Evolutionary conservation across 2,329 filamentous ascomycete genomes (phyloP), one percentile per base, ranked within the genome.

Genomic region (Coniosporium tulheliwenetii): DNA sequence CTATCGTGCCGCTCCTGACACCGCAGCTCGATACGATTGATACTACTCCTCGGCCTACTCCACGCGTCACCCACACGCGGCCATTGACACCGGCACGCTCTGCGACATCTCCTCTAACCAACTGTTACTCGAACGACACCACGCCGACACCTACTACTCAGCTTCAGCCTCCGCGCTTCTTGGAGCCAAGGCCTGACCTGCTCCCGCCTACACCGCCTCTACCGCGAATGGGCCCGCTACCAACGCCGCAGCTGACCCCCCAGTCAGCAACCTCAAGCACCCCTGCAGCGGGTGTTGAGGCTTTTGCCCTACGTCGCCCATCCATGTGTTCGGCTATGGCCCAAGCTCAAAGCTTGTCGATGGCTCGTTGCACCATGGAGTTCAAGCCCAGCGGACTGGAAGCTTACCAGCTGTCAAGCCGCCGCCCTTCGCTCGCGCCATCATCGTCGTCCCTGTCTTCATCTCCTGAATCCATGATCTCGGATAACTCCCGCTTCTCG

Each of bases 401-500:
- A 50, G 62, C 64, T 13, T 67, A 67, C 46, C 65, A 62, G 47
- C 55, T 58, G 44, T 53, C 56, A n/a, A 60, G 57, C 39, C 59
- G 65, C 46, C 66, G 56, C 48, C 62, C 56, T 44, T 69, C 63
- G 48, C 58, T 62, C 61, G 68, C 65, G 55, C 50, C 67, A 52
- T 69, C 63, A 41, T 68, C 69, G 15, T 63, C 65, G 19, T 75
- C 71, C 3, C 71, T 66, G 36, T 57, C 57, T 14, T 71, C 66
- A 8, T 73, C 68, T 36, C 75, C 75, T n/a, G 74, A 77, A 47
- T 78, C 75, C 30, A 74, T 77, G 68, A 58, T 77, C 31, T 77
- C 73, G 26, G 75, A 79, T 53, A 65, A 65, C 41, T 73, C 71
- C 31, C 66, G 66, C 10, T 61, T 73, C 44, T 72, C 71, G 42